Base-by-base conservation (phyloP, 345 rosid species). In the Citrus reticulata region DNA sequence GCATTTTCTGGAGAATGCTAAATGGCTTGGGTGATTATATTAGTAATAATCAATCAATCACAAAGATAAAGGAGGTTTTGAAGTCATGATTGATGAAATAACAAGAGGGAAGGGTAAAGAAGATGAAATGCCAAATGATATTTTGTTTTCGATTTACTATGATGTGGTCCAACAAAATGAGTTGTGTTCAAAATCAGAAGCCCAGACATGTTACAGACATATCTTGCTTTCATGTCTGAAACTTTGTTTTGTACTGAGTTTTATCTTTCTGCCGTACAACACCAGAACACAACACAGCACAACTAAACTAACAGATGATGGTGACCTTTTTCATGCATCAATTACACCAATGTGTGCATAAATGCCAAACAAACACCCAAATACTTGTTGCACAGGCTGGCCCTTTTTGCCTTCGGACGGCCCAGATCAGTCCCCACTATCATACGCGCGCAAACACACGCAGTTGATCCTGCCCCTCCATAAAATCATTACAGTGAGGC, bases 301-400 rank as follows among this genome's bases (percentile, higher is more conserved):
- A 54, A 54, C 58, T 16, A 16, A 51, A 88, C 83, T 80, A 91
- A 90, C 90, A 82, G 83, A 82, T 83, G 95, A 88, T n/a, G 83
- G 86, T 32, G 90, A 87, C 90, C 80, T 78, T 54, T 34, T 72
- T 80, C 80, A 85, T 86, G 72, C 84, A 83, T 82, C 70, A 78
- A 68, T 73, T 68, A 27, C 81, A 69, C 68, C 34, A 67, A 73
- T 58, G 2, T 76, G 84, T 78, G 81, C 74, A 13, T 81, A 79
- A 79, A 86, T 72, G 80, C 82, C 11, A 59, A 80, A 81, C 74
- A 46, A 74, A 70, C 75, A 68, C 69, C 70, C 73, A 27, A 77
- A 79, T 82, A 82, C 81, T 70, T 84, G 87, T 84, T 74, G 72
- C 51, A 46, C 5, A 0, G 51, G 51, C 51, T 46, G 3, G 17